These are phyloP conservation scores for Inga leiocalycina DNA, from an alignment of 306 rosid genomes.

Conservation along the genomic window DNA sequence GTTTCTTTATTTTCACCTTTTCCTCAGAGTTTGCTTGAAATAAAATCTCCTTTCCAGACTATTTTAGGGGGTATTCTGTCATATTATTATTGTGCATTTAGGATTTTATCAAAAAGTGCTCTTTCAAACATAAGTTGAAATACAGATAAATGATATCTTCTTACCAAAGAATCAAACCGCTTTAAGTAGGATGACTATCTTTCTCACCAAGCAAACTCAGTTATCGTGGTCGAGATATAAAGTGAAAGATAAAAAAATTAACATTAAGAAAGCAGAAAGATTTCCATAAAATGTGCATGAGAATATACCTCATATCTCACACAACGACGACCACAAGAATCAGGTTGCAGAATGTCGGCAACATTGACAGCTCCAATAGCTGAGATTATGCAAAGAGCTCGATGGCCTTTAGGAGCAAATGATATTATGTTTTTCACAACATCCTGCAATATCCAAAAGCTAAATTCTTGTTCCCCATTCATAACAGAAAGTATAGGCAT, in stretches of 20 bases:
- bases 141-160: neutral
- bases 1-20: neutral
- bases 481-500: neutral
- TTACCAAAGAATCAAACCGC: neutral
- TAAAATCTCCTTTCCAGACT: neutral
- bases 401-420: slow-evolving; percentile 20
- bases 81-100: neutral
- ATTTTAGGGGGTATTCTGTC: neutral
- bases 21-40: neutral
- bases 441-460: slow-evolving; percentile 47
- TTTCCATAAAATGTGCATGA: neutral
- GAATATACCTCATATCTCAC: slow-evolving; percentile 51
- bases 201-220: neutral
- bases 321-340: neutral
- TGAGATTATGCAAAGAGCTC: slow-evolving; percentile 48
- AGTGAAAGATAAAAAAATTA: neutral
- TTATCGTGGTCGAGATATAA: neutral
- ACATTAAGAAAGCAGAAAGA: neutral
- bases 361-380: slow-evolving; percentile 52
- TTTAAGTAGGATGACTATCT: neutral
- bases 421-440: slow-evolving; percentile 25
- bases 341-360: slow-evolving; percentile 34
- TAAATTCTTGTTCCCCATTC: neutral
- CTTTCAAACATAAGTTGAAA: neutral
- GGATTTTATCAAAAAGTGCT: neutral